A percentile compares a stretch with the other conserved stretches of the same genome.
phyloP scores from a whole-genome alignment of 1,139 yeast genomes.

The Barnettozyma hawaiiensis region DNA sequence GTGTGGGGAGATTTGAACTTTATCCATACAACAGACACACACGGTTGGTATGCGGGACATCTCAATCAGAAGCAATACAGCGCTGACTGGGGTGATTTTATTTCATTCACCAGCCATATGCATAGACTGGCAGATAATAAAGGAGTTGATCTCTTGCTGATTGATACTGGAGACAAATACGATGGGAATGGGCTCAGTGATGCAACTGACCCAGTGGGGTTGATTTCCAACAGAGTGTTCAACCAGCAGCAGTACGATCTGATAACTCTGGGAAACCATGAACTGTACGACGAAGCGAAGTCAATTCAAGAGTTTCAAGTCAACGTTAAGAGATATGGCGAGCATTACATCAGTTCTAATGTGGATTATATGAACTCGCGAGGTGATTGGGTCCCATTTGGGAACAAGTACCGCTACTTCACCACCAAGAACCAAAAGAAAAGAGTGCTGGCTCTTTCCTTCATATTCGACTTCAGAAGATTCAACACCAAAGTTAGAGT shows the following conservation, averaged over 20 bases:
- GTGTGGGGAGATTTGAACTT: slow-evolving; percentile 72
- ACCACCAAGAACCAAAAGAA: slow-evolving; percentile 48
- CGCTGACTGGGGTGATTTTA: slow-evolving; percentile 91
- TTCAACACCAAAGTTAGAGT: slow-evolving; percentile 60
- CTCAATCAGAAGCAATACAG: slow-evolving; percentile 64
- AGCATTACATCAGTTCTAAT: slow-evolving; percentile 70
- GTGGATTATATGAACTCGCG: slow-evolving; percentile 54
- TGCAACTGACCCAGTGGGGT: slow-evolving; percentile 68
- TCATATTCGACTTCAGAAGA: slow-evolving; percentile 70
- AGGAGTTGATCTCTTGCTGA: slow-evolving; percentile 58
- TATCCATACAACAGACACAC: slow-evolving; percentile 92
- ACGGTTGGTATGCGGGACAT: slow-evolving; percentile 94
- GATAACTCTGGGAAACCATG: slow-evolving; percentile 89
- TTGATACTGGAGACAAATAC: slow-evolving; percentile 91
- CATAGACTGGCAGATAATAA: slow-evolving; percentile 35
- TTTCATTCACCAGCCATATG: slow-evolving; percentile 58
- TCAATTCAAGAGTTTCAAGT: slow-evolving; percentile 60
- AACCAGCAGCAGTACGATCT: slow-evolving; percentile 67
- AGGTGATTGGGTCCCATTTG: slow-evolving; percentile 59
- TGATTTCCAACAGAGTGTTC: slow-evolving; percentile 56
- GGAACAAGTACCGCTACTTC: slow-evolving; percentile 60
- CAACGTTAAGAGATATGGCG: slow-evolving; percentile 54
- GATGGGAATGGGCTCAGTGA: slow-evolving; percentile 91
- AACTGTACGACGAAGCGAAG: slow-evolving; percentile 67
- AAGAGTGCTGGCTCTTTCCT: slow-evolving; percentile 67